Percentiles rank a stretch among this genome's conserved stretches.
These are phyloP conservation scores for Sorghum bicolor DNA, from an alignment of 176 grass and related monocot genomes.

Conservation along the genomic window Sorghum_bicolor_NCBIv3 NC_012879.2:60897501-60898000, in stretches of 20 bases:
- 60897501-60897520: not conserved
- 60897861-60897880: constrained; percentile 45
- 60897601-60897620: not conserved
- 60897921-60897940: constrained; percentile 95
- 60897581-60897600: not conserved
- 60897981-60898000: constrained; percentile 30
- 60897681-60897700: not conserved
- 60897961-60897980: constrained; percentile 88
- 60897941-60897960: constrained; percentile 96
- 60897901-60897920: constrained; percentile 42
- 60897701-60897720: not conserved
- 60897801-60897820: not conserved
- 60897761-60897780: not conserved
- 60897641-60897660: constrained; percentile 15
- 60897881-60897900: constrained; percentile 33
- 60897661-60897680: not conserved
- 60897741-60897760: not conserved
- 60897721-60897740: not conserved
- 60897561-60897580: not conserved
- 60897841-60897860: not conserved
- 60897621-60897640: not conserved
- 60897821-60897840: not conserved
- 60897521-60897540: not conserved
- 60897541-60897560: constrained; percentile 12
- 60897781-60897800: constrained; percentile 14